Evolutionary conservation across 1,284 basidiomycete species (phyloP).

Genomic region (Fomitopsis palustris): DNA sequence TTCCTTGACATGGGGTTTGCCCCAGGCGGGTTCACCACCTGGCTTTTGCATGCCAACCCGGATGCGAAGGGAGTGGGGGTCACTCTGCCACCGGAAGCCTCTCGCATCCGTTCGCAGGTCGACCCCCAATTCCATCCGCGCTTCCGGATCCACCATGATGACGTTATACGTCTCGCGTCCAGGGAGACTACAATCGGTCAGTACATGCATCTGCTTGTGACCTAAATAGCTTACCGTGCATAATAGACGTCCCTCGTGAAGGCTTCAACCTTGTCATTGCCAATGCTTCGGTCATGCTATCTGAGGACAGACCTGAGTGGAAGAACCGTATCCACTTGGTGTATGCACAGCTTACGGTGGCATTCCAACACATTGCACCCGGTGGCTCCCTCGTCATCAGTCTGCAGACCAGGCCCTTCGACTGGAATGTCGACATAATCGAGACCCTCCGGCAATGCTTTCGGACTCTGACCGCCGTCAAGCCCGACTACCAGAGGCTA

Average conservation of each 20-base stretch:
- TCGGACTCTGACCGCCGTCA: neutral
- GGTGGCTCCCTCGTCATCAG: slow-evolving; percentile 11
- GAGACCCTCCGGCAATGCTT: slow-evolving; percentile 12
- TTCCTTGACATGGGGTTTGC: neutral
- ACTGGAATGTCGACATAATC: slow-evolving; percentile 13
- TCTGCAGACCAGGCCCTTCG: slow-evolving; percentile 11
- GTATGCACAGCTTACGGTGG: slow-evolving; percentile 10
- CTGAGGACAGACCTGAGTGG: slow-evolving; percentile 1
- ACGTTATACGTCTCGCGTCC: neutral
- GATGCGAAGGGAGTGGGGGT: neutral
- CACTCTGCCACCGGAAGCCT: neutral
- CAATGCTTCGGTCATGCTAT: neutral
- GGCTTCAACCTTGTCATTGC: neutral
- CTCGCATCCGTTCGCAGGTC: neutral
- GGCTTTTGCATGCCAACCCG: neutral
- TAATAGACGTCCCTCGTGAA: neutral
- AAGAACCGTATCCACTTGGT: slow-evolving; percentile 3
- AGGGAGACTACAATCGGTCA: neutral
- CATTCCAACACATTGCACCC: slow-evolving; percentile 6
- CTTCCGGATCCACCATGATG: neutral
- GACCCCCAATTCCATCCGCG: neutral
- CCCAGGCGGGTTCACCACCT: neutral
- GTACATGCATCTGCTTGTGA: neutral
- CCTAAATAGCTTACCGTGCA: neutral
- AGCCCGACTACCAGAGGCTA: neutral